phyloP scores from a whole-genome alignment of 1,284 basidiomycete genomes.

The Trichosporon ovoides region DNA sequence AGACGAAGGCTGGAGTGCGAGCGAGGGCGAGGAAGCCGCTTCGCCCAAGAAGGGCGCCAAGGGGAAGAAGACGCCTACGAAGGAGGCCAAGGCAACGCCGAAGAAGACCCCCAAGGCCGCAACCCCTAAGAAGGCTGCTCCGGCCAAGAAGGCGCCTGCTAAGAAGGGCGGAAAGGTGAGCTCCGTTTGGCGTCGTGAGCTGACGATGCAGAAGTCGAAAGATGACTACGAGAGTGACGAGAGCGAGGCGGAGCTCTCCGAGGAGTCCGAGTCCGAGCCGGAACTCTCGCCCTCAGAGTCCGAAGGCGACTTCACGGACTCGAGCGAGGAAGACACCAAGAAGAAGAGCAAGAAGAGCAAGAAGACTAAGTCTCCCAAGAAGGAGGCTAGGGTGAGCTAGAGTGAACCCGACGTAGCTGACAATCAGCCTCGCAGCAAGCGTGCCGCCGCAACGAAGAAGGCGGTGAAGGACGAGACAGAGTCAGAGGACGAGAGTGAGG shows the following conservation, averaged over 20 bases:
- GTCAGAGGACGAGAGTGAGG: not conserved
- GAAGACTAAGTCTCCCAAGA: not conserved
- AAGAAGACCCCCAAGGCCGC: not conserved
- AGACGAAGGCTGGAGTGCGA: conserved; percentile 8
- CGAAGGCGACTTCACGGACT: conserved; percentile 11
- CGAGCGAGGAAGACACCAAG: conserved; percentile 5
- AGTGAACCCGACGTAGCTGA: not conserved
- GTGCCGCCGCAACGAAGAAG: not conserved
- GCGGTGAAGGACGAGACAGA: not conserved
- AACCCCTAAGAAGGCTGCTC: conserved; percentile 2
- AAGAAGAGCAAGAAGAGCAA: not conserved
- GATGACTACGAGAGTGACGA: conserved; percentile 4
- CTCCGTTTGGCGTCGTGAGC: not conserved
- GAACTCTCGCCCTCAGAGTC: conserved; percentile 3
- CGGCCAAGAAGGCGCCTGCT: not conserved
- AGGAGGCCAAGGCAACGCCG: not conserved
- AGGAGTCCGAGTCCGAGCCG: conserved; percentile 7
- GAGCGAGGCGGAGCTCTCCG: not conserved
- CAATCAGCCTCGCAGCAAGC: not conserved
- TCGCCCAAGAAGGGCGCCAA: conserved; percentile 28
- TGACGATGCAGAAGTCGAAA: not conserved
- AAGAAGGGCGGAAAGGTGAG: conserved; percentile 1
- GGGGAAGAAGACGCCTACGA: conserved; percentile 23
- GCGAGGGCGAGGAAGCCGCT: conserved; percentile 11
- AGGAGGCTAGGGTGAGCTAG: not conserved